These are phyloP conservation scores for Alternaria sp. DNA, from an alignment of 2,329 filamentous ascomycete species.

Conservation along the genomic window DNA sequence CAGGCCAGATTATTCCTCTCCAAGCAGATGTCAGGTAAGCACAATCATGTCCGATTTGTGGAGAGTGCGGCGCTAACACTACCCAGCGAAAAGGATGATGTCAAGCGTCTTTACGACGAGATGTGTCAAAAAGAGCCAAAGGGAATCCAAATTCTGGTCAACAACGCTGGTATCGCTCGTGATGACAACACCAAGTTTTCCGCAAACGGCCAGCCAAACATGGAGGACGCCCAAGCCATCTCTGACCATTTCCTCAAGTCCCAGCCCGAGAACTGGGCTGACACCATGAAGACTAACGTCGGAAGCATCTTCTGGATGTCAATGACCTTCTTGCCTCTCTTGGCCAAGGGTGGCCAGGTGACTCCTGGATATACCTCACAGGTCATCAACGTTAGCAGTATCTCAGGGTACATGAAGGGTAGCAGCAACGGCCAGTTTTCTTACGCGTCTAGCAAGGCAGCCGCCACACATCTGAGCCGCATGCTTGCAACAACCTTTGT, in stretches of 20 bases:
- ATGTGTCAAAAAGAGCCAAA: constrained; percentile 58
- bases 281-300: constrained; percentile 63
- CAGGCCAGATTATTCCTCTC: constrained; percentile 58
- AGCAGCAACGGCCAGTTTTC: constrained; percentile 62
- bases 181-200: constrained; percentile 63
- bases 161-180: constrained; percentile 63
- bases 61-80: neutral
- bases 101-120: constrained; percentile 53
- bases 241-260: constrained; percentile 62
- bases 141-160: constrained; percentile 64
- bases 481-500: constrained; percentile 59
- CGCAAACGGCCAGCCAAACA: constrained; percentile 59
- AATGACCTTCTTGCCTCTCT: constrained; percentile 63
- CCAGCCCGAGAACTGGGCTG: constrained; percentile 57
- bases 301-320: constrained; percentile 62
- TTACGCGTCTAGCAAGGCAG: constrained; percentile 61
- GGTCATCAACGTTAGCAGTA: constrained; percentile 64
- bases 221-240: constrained; percentile 58
- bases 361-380: constrained; percentile 60
- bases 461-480: constrained; percentile 56
- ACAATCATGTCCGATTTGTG: neutral
- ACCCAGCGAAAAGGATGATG: constrained; percentile 59
- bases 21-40: constrained; percentile 42
- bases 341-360: constrained; percentile 58
- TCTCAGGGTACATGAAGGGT: constrained; percentile 61